phyloP scores from a whole-genome alignment of 169 alveolate genomes.

The Toxoplasma gondii region DNA sequence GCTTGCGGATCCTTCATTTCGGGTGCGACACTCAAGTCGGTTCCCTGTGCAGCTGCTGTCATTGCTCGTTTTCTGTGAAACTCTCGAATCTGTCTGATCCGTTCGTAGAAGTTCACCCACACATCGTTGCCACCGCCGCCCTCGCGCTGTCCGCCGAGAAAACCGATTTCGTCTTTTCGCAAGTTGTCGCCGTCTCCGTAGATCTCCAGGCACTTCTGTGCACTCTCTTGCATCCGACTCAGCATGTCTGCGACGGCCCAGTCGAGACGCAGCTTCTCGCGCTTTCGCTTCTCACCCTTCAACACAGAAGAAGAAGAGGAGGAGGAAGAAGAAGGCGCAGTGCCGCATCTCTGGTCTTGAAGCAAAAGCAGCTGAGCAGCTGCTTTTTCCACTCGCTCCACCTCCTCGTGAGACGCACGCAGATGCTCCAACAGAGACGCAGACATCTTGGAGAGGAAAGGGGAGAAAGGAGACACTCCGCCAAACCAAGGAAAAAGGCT shows the following conservation, averaged over 20 bases:
- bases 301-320: not conserved
- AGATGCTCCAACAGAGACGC: slow-evolving; percentile 43
- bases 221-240: slow-evolving; percentile 17
- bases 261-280: slow-evolving; percentile 35
- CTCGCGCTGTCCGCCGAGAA: not conserved
- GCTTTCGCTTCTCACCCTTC: slow-evolving; percentile 5
- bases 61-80: not conserved
- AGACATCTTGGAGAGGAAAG: slow-evolving; percentile 8
- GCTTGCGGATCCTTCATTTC: not conserved
- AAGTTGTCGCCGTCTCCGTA: slow-evolving; percentile 21
- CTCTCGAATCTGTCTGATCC: not conserved
- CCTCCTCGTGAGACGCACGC: slow-evolving; percentile 56
- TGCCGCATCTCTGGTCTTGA: slow-evolving; percentile 33
- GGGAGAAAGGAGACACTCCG: not conserved
- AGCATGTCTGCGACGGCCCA: slow-evolving; percentile 18
- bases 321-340: not conserved
- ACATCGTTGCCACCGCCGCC: slow-evolving; percentile 43
- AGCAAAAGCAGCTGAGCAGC: slow-evolving; percentile 36
- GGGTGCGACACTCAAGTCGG: not conserved
- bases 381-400: slow-evolving; percentile 44
- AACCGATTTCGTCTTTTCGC: slow-evolving; percentile 4
- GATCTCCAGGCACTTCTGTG: not conserved
- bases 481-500: not conserved
- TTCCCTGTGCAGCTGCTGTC: not conserved
- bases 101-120: slow-evolving; percentile 46